A percentile compares a stretch with the other conserved stretches of the same genome.
Evolutionary conservation across 2,329 filamentous ascomycete genomes (phyloP).

Genomic region (Passalora sequoiae): DNA sequence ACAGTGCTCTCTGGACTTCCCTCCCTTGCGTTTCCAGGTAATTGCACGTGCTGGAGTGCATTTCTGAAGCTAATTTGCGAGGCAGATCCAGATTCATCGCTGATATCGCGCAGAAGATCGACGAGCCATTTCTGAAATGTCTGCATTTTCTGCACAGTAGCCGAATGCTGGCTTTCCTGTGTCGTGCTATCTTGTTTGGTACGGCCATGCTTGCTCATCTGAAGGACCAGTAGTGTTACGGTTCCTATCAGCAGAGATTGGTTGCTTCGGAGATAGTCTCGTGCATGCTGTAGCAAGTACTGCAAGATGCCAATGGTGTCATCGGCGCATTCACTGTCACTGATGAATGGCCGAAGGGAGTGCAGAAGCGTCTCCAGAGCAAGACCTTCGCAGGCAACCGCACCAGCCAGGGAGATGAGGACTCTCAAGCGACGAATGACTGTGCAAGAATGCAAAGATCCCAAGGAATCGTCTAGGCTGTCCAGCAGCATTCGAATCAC

Average conservation of each 20-base stretch:
- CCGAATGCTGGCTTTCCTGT: conserved; percentile 74
- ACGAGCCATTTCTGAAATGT: conserved; percentile 75
- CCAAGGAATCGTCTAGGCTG: conserved; percentile 74
- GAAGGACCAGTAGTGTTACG: conserved; percentile 71
- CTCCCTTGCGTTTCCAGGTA: conserved; percentile 63
- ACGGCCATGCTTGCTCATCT: conserved; percentile 53
- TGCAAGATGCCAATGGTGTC: conserved; percentile 82
- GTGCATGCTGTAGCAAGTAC: conserved; percentile 70
- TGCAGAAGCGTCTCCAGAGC: conserved; percentile 86
- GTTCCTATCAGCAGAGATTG: conserved; percentile 79
- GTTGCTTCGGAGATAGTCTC: conserved; percentile 54
- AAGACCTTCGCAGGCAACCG: conserved; percentile 69
- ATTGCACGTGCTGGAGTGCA: conserved; percentile 49
- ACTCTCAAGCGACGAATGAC: conserved; percentile 81
- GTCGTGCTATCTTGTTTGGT: conserved; percentile 60
- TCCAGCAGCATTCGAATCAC: conserved; percentile 68
- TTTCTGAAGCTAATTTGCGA: conserved; percentile 12
- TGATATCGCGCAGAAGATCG: conserved; percentile 53
- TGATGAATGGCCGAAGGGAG: conserved; percentile 70
- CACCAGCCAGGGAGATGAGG: conserved; percentile 70
- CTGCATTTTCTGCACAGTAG: conserved; percentile 69
- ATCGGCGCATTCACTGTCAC: conserved; percentile 80
- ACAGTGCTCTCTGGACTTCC: conserved; percentile 73
- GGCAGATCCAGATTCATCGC: background rate
- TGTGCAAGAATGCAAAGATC: conserved; percentile 79